Evolutionary conservation across 768 basidiomycete species (phyloP).

Genomic region (Mycena vitilis): DNA sequence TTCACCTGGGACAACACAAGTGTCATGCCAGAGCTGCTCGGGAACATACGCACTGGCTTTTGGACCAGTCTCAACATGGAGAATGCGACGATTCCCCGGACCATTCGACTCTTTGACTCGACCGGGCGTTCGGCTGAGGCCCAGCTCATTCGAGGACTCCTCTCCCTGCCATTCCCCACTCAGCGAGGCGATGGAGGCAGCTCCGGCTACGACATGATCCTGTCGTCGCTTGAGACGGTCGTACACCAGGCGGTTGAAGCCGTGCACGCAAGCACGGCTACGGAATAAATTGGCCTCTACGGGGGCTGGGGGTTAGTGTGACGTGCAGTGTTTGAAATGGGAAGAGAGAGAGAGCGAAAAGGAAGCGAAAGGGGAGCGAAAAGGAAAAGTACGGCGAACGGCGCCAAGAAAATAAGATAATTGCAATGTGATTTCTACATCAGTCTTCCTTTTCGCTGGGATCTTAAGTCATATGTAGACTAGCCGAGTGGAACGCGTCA

Average conservation of each 20-base stretch:
- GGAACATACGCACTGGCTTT: too few species aligned
- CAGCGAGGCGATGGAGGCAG: not conserved
- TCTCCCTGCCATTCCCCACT: not conserved
- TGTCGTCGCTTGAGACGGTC: constrained; percentile 19
- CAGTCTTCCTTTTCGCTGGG: too few species aligned
- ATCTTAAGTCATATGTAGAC: too few species aligned
- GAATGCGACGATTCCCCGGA: not conserved
- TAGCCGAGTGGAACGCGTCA: too few species aligned
- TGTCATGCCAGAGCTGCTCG: not conserved
- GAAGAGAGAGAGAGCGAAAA: too few species aligned
- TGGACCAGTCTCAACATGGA: too few species aligned
- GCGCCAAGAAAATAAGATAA: too few species aligned
- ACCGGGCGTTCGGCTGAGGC: not conserved
- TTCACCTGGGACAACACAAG: constrained; percentile 21
- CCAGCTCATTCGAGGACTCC: constrained; percentile 3
- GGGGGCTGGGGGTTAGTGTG: not conserved
- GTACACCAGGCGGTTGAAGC: constrained; percentile 23
- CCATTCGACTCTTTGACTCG: not conserved
- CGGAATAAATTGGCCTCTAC: not conserved
- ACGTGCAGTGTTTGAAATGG: not conserved
- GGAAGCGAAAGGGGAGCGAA: too few species aligned
- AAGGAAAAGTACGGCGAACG: too few species aligned
- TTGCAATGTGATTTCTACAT: too few species aligned
- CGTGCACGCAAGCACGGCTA: constrained; percentile 13
- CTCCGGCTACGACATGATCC: constrained; percentile 8